Conservation (phyloP, 441 rosid species). For the Melastoma candidum region DNA sequence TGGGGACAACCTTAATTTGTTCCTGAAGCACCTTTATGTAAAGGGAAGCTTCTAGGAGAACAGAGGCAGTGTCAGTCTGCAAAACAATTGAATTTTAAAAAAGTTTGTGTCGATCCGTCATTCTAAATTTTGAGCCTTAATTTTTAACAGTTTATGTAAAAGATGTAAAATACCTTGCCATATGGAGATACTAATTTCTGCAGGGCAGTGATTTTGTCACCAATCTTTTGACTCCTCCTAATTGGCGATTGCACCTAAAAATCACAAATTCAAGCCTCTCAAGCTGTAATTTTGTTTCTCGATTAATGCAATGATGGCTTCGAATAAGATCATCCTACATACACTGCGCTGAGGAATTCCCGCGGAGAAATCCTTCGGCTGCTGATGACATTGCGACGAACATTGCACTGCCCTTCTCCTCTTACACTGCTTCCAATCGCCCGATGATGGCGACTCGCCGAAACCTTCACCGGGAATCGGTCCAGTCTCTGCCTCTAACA, state of each 20-base stretch:
- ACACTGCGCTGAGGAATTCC: slow-evolving; percentile 19
- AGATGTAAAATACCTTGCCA: slow-evolving; percentile 37
- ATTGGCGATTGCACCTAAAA: slow-evolving; percentile 24
- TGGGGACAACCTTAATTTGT: slow-evolving; percentile 40
- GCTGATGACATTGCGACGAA: slow-evolving; percentile 11
- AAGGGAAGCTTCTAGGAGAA: slow-evolving; percentile 57
- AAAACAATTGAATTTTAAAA: background rate
- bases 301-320: no score
- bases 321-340: background rate
- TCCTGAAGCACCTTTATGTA: slow-evolving; percentile 50
- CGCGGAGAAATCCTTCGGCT: slow-evolving; percentile 3
- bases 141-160: no score
- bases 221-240: slow-evolving; percentile 52
- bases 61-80: slow-evolving; percentile 74
- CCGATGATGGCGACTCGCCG: slow-evolving; percentile 1
- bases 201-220: slow-evolving; percentile 53
- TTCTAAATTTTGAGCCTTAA: no score
- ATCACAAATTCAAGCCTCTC: background rate
- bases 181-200: slow-evolving; percentile 71
- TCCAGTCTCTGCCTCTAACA: slow-evolving; percentile 7
- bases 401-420: slow-evolving; percentile 18
- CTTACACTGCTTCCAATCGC: slow-evolving; percentile 26
- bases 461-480: background rate
- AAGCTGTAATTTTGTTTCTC: no score
- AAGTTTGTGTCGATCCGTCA: background rate